Evolutionary conservation across 2,329 filamentous ascomycete species (phyloP).

Genomic region (Zasmidium angulare): DNA sequence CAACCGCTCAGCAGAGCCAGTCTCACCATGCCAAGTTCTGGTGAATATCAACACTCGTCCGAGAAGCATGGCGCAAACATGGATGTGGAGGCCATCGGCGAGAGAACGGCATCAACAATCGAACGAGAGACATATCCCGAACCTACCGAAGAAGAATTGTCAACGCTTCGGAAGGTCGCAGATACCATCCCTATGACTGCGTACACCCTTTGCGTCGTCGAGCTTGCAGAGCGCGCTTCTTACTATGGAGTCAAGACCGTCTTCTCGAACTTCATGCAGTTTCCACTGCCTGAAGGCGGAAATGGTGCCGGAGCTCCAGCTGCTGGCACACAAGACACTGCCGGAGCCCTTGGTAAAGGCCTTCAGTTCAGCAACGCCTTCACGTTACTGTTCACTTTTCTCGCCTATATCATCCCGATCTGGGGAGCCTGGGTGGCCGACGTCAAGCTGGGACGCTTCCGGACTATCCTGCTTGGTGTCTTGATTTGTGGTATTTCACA

Average conservation of each 20-base stretch:
- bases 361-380: slow-evolving; percentile 54
- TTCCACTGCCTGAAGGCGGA: slow-evolving; percentile 52
- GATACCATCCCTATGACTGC: slow-evolving; percentile 52
- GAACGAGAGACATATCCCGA: slow-evolving; percentile 25
- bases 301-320: slow-evolving; percentile 38
- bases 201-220: slow-evolving; percentile 55
- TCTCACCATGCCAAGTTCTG: slow-evolving; percentile 23
- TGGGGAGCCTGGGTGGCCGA: slow-evolving; percentile 26
- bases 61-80: slow-evolving; percentile 17
- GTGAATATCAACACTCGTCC: slow-evolving; percentile 11
- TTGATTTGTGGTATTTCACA: slow-evolving; percentile 25
- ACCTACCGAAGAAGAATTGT: slow-evolving; percentile 50
- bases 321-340: slow-evolving; percentile 37
- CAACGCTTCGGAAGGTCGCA: slow-evolving; percentile 50
- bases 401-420: slow-evolving; percentile 60
- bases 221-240: slow-evolving; percentile 61
- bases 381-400: slow-evolving; percentile 55
- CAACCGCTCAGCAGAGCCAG: slow-evolving; percentile 17
- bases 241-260: slow-evolving; percentile 59
- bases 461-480: slow-evolving; percentile 24
- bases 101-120: slow-evolving; percentile 19
- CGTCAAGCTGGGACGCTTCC: slow-evolving; percentile 25
- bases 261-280: slow-evolving; percentile 64
- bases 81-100: slow-evolving; percentile 25
- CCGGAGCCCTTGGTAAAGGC: slow-evolving; percentile 62